Base-by-base conservation (phyloP, 805 yeast genomes). In the Yarrowia sp. region DNA sequence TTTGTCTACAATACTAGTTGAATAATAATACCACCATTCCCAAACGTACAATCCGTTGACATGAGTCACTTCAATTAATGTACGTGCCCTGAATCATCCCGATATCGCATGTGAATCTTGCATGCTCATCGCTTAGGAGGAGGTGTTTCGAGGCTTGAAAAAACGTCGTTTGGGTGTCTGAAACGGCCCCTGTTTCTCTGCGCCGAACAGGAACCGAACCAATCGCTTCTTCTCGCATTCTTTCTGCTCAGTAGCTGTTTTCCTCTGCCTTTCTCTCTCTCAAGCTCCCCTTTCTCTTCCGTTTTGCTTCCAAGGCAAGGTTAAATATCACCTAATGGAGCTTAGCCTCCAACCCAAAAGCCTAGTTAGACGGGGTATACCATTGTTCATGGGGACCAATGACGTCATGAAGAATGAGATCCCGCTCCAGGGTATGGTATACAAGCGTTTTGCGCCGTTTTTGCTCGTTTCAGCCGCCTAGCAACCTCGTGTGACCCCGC, bases 311-410 rank as follows among this genome's bases (percentile, higher is more conserved):
- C 35, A 15, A 50, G 26, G 12, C 58, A 53, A 53, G 58, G 58
- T 38, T 53, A 53, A 53, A 53, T 38, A 19, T 14, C 58, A 53
- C 43, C 43, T 53, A 53, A 53, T 16, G 43, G 43, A 19, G 12
- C n/a, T 53, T 53, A 36, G 10, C 42, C 58, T 53, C 43, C n/a
- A 53, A 53, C 58, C 35, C 41, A 7, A 50, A 53, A 53, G 35
- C 38, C 15, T 9, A 8, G 36, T 8, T 9, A 11, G 12, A 32
- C 41, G 41, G 55, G 55, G 56, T 32, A 36, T 36, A 50, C 41
- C 19, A 48, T 48, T 48, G 36, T 26, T 5, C 32, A 15, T 2
- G 14, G 5, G 16, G 22, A 35, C 19, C 41, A n/a, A 48, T 50
- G 56, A 50, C 56, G 56, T 50, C 56, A 50, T 35, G 12, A 2